phyloP scores from a whole-genome alignment of 2,329 filamentous ascomycete genomes.

The Aspergillus aculeatinus region DNA sequence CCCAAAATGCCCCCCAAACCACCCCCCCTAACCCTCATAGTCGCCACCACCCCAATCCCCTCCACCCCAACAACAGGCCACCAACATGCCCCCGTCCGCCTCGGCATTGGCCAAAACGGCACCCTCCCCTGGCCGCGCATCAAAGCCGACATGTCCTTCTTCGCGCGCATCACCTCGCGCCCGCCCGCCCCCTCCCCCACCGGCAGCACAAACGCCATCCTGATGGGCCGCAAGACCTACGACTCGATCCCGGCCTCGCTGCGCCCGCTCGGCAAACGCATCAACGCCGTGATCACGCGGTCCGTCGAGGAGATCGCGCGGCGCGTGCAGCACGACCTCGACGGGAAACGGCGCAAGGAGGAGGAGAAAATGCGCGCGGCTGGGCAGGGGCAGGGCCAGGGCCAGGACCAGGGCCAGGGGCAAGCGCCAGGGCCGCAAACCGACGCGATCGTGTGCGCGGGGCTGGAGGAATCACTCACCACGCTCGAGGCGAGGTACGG shows the following conservation, averaged over 20 bases:
- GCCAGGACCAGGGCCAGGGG: neutral
- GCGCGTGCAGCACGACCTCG: slow-evolving; percentile 37
- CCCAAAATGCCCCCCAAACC: slow-evolving; percentile 10
- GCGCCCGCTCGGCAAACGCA: slow-evolving; percentile 73
- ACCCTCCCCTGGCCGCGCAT: slow-evolving; percentile 85
- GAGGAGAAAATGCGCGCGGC: slow-evolving; percentile 1
- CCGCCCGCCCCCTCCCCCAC: slow-evolving; percentile 19
- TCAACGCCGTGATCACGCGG: slow-evolving; percentile 78
- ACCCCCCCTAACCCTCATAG: slow-evolving; percentile 77
- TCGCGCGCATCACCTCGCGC: slow-evolving; percentile 82
- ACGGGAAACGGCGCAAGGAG: slow-evolving; percentile 26
- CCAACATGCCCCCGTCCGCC: slow-evolving; percentile 41
- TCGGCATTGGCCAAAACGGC: slow-evolving; percentile 82
- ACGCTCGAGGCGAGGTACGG: slow-evolving; percentile 32
- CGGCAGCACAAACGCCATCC: slow-evolving; percentile 65
- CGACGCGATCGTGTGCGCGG: slow-evolving; percentile 53
- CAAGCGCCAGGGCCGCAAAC: slow-evolving; percentile 20
- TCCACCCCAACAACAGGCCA: slow-evolving; percentile 43
- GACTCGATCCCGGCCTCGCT: slow-evolving; percentile 79
- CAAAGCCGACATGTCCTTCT: slow-evolving; percentile 91
- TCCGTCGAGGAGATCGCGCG: slow-evolving; percentile 32
- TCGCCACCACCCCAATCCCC: slow-evolving; percentile 71
- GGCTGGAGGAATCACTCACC: slow-evolving; percentile 59
- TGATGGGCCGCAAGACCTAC: slow-evolving; percentile 98
- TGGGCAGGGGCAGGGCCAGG: slow-evolving; percentile 15